Percentiles rank a stretch among this genome's conserved stretches.
Evolutionary conservation across 2,329 filamentous ascomycete genomes (phyloP).

Genomic region (Alternaria arborescens): DNA sequence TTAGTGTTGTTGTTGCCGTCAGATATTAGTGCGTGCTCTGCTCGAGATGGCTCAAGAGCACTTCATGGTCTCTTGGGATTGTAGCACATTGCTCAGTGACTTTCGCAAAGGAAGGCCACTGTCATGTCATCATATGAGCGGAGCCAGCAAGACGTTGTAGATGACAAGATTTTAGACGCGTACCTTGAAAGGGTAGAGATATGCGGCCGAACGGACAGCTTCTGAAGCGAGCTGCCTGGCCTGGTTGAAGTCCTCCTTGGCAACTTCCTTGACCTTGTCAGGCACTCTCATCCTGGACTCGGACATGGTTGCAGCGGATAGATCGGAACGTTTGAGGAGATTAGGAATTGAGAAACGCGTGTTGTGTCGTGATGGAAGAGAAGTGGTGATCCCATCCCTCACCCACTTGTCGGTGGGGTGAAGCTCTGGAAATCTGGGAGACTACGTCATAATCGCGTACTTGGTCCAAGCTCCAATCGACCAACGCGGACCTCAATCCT

Average conservation of each 20-base stretch:
- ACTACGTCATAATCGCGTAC: conserved; percentile 23
- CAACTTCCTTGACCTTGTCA: conserved; percentile 65
- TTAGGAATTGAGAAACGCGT: conserved; percentile 12
- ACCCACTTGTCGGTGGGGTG: conserved; percentile 19
- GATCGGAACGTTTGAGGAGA: conserved; percentile 9
- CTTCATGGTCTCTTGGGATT: background rate
- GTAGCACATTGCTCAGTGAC: background rate
- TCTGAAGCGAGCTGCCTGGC: conserved; percentile 70
- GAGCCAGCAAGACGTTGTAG: background rate
- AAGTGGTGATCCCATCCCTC: background rate
- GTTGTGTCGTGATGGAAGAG: conserved; percentile 17
- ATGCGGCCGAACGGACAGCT: conserved; percentile 78
- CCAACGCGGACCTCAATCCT: conserved; percentile 1
- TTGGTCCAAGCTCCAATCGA: conserved; percentile 12
- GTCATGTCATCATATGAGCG: background rate
- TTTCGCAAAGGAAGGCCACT: background rate
- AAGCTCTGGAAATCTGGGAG: background rate
- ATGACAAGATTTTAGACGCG: conserved; percentile 5
- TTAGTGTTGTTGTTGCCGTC: conserved; percentile 8
- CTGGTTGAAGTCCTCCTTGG: conserved; percentile 74
- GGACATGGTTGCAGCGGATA: conserved; percentile 22
- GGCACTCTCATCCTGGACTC: conserved; percentile 42
- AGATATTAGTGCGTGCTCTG: background rate
- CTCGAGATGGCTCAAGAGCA: background rate
- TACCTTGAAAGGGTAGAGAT: conserved; percentile 84